Evolutionary conservation across 1,139 yeast genomes (phyloP), one percentile per base, ranked within the genome.

Genomic region (Magnusiomyces tetraspermus): DNA sequence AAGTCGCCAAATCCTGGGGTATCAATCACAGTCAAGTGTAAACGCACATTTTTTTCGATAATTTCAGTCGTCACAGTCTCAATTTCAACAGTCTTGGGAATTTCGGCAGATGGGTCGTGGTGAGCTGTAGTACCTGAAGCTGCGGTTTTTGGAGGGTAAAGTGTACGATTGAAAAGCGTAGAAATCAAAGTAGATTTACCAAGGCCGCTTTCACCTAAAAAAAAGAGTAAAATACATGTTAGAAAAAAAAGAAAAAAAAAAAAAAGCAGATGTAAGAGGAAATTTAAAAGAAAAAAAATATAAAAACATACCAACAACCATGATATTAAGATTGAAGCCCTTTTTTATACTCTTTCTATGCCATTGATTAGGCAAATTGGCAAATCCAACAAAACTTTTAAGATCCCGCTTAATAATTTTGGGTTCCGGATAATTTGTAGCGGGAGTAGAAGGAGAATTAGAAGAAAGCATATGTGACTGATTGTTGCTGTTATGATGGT

Each of bases 311-410:
- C 95, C 96, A 56, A 86, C 57, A 19, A 55, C 57, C 57, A 55
- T 55, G 19, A 55, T 43, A 67, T 92, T 94, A 69, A 94, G 80
- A 63, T 76, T 79, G 76, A 92, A 94, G n/a, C 98, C 99, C 68
- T 92, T 81, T 71, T 92, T 84, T 59, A 90, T 83, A 4, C 95
- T 84, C 70, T 87, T 89, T 71, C 96, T 82, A 72, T 92, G 97
- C 97, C 97, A 92, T 75, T 94, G 99, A 69, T 90, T 92, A 55
- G 99, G 99, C 64, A 94, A 77, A 71, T 90, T 94, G 61, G 97
- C 96, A 71, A 94, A 92, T 2, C 99, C 99, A 56, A 94, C 98
- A 68, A 85, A 90, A 5, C 96, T 95, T 60, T 83, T 85, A 62
- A 90, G 79, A 65, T 87, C 87, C 61, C 95, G 83, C 63, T 85